Evolutionary conservation across 2,329 filamentous ascomycete species (phyloP).

Genomic region (Aspergillus novofumigatus): DNA sequence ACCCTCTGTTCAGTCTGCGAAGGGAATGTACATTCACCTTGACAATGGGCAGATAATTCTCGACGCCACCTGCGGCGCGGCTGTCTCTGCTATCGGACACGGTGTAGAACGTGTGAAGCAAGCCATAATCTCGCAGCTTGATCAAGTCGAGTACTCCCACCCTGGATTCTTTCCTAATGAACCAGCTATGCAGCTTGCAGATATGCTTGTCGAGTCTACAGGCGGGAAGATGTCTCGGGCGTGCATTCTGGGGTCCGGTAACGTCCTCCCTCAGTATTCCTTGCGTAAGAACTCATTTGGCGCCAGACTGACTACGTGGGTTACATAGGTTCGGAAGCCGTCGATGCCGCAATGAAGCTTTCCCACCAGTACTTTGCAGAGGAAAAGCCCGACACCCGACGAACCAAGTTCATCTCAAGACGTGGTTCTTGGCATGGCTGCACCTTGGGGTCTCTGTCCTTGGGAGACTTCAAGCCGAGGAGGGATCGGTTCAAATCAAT

Average conservation of each 20-base stretch:
- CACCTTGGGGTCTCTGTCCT: conserved; percentile 62
- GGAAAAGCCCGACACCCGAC: conserved; percentile 45
- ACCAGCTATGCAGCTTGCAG: no score
- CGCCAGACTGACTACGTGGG: no score
- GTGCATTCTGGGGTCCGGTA: no score
- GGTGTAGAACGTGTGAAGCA: conserved; percentile 38
- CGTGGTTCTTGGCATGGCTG: conserved; percentile 65
- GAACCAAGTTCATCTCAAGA: conserved; percentile 59
- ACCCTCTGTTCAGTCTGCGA: neutral
- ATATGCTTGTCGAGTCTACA: no score
- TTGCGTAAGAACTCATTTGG: no score
- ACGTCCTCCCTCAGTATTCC: no score
- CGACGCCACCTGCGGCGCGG: conserved; percentile 68
- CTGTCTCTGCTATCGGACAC: conserved; percentile 68
- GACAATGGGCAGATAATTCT: conserved; percentile 55
- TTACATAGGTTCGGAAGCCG: conserved; percentile 51
- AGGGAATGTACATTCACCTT: conserved; percentile 46
- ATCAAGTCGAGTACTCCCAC: no score
- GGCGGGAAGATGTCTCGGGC: no score
- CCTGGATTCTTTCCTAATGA: no score
- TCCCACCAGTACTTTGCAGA: conserved; percentile 62
- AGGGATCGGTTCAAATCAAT: conserved; percentile 39
- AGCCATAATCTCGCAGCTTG: no score
- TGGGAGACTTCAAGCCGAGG: conserved; percentile 59
- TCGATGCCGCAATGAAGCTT: conserved; percentile 64